These are phyloP conservation scores for Volvox reticuliferus DNA, from an alignment of 139 green algal genomes.

Conservation along the genomic window DNA sequence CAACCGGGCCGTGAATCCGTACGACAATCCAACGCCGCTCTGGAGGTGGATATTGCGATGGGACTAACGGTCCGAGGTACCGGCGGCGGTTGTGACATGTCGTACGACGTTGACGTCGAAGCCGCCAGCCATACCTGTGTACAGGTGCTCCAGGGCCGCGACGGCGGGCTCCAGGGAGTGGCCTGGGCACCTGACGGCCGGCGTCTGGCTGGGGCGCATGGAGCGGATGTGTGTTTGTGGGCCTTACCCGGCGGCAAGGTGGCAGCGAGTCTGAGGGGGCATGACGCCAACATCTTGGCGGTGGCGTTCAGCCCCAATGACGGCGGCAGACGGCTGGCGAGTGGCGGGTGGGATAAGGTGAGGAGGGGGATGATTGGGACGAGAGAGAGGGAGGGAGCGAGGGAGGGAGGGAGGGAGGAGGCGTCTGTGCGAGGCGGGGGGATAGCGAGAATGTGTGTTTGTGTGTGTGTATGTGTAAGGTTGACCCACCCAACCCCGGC, in stretches of 20 bases:
- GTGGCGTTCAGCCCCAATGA: conserved; percentile 14
- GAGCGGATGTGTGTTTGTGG: background rate
- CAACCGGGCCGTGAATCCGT: background rate
- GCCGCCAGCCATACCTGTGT: background rate
- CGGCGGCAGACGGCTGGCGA: conserved; percentile 13
- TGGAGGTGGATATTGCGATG: background rate
- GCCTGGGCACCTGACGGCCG: conserved; percentile 17
- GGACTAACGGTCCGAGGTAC: background rate
- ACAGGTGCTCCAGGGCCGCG: background rate
- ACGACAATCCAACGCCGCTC: background rate
- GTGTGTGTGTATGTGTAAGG: no score
- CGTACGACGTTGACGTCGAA: background rate
- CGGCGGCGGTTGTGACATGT: background rate
- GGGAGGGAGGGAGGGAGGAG: no score
- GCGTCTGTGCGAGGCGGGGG: no score
- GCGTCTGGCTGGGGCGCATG: conserved; percentile 23
- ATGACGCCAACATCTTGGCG: conserved; percentile 20
- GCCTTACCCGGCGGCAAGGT: background rate
- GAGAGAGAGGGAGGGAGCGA: no score
- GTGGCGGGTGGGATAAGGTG: conserved; percentile 32
- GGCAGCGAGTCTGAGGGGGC: background rate
- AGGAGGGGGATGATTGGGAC: background rate
- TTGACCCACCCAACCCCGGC: no score
- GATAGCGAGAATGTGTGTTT: no score
- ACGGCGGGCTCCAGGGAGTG: conserved; percentile 11